These are phyloP conservation scores for Citrus sinensis DNA, from an alignment of 345 rosid species.

Conservation along the genomic window DNA sequence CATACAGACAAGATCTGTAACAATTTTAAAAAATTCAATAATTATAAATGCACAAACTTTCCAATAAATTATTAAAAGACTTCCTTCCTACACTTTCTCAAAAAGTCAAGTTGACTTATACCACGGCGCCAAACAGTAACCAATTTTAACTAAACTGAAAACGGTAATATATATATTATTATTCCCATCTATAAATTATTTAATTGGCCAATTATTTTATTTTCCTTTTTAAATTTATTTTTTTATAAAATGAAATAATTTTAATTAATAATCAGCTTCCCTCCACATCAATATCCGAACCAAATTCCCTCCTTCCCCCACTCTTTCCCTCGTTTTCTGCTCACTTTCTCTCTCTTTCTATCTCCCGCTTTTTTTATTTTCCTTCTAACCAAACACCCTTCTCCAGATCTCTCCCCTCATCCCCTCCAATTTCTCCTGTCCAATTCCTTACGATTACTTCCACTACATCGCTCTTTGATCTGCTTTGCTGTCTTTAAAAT, in stretches of 20 bases:
- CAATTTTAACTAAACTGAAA: not conserved
- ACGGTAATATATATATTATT: not conserved
- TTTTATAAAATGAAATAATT: not conserved
- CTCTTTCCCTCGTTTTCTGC: slow-evolving; percentile 64
- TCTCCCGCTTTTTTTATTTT: slow-evolving; percentile 46
- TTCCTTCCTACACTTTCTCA: not conserved
- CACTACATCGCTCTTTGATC: not conserved
- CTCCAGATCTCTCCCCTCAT: slow-evolving; percentile 19
- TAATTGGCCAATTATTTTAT: not conserved
- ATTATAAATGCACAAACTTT: not conserved
- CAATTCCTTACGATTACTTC: not conserved
- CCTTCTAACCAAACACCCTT: slow-evolving; percentile 33
- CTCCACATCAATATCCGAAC: slow-evolving; percentile 98
- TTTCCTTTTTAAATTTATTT: not conserved
- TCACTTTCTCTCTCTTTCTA: slow-evolving; percentile 41
- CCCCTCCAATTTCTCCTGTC: slow-evolving; percentile 4
- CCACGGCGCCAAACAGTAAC: not conserved
- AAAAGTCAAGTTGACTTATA: not conserved
- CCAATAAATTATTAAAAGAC: not conserved
- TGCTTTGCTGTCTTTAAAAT: not conserved
- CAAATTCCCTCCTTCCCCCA: slow-evolving; percentile 62
- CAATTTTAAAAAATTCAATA: too few relatives aligned
- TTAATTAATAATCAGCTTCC: slow-evolving; percentile 41
- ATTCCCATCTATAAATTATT: not conserved
- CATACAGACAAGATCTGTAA: not conserved